Evolutionary conservation across 2,329 filamentous ascomycete genomes (phyloP), one percentile per base, ranked within the genome.

Genomic region (Alternaria solani): DNA sequence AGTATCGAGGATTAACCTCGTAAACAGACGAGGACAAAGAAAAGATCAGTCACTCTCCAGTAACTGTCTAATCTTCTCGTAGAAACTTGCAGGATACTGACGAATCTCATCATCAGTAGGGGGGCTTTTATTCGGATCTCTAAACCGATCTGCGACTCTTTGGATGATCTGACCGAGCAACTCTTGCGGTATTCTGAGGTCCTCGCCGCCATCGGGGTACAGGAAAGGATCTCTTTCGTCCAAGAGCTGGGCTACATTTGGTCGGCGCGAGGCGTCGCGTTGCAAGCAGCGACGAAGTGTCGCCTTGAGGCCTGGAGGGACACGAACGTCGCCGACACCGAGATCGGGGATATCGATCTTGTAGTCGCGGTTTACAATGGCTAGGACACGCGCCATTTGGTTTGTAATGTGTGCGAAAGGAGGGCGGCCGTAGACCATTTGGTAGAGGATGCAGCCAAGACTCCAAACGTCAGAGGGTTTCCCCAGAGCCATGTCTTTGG

Each of bases 391-490:
- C 38, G 91, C 88, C 82, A 96, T 92, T 73, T 90, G 92, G 79
- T 94, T 95, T 59, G 88, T 83, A 68, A 99, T 96, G 75, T 98
- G 94, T 14, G 90, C 93, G 74, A 99, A 99, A 0, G 95, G 95
- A 4, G 93, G 91, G n/a, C 90, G 86, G n/a, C 95, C 95, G 75
- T 99, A 99, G 0, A 94, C 92, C 91, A 99, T 96, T 76, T 98
- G 94, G 81, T 96, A 99, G 14, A 99, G 83, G 62, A 99, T 98
- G 75, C 95, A 99, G 18, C 95, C 95, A 14, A 99, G 81, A 76
- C 91, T 94, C 95, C 95, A 99, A 18, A 99, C 89, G 77, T 99
- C 95, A 68, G 91, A 95, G 7, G 95, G 92, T 74, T 98, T 98
- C 61, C 95, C 96, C 7, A 99, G 85, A 77, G 97, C 97, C 89